Evolutionary conservation across 1,284 basidiomycete genomes (phyloP).

Genomic region (Fistulinella staudtii): DNA sequence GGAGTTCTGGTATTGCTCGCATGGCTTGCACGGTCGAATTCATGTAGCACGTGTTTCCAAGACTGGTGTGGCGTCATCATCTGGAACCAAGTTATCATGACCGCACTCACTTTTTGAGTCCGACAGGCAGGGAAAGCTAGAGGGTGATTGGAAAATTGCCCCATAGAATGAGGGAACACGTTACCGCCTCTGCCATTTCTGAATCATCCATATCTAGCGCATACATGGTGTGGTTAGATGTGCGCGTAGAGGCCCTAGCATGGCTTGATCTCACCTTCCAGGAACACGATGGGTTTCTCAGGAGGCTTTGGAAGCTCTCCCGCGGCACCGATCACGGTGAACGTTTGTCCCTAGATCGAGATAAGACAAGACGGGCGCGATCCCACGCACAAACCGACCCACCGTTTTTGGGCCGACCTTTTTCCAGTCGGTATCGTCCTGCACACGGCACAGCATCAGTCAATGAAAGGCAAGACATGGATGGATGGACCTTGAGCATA

Average conservation of each 20-base stretch:
- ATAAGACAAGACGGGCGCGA: not conserved
- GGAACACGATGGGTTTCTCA: slow-evolving; percentile 71
- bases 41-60: slow-evolving; percentile 95
- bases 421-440: slow-evolving; percentile 85
- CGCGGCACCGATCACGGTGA: slow-evolving; percentile 90
- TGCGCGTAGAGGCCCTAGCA: not conserved
- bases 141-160: slow-evolving; percentile 5
- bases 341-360: slow-evolving; percentile 59
- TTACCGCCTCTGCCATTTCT: slow-evolving; percentile 75
- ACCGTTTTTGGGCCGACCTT: slow-evolving; percentile 82
- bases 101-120: slow-evolving; percentile 55
- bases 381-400: slow-evolving; percentile 24
- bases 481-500: slow-evolving; percentile 75
- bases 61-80: slow-evolving; percentile 34
- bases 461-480: not conserved
- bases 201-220: slow-evolving; percentile 78
- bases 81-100: not conserved
- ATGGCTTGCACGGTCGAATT: slow-evolving; percentile 93
- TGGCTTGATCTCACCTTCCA: slow-evolving; percentile 53
- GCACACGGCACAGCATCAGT: slow-evolving; percentile 1
- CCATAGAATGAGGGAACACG: slow-evolving; percentile 22
- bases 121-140: slow-evolving; percentile 64
- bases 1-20: slow-evolving; percentile 86
- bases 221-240: slow-evolving; percentile 15
- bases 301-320: slow-evolving; percentile 90